Conservation (phyloP, 2,329 filamentous ascomycete genomes). For the Ciborinia camelliae region DNA sequence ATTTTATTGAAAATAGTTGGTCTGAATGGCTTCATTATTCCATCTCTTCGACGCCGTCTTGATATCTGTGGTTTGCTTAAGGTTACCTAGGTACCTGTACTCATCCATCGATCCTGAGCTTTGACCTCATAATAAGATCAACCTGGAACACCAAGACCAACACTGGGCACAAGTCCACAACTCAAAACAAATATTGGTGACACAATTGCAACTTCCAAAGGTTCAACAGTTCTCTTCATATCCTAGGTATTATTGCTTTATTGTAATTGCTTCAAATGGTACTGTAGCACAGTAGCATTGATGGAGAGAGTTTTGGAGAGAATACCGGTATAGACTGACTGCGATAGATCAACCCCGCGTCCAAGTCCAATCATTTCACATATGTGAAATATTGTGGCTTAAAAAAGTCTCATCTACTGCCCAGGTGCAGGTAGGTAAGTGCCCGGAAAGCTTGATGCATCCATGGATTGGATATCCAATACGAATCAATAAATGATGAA, state of each 20-base stretch:
- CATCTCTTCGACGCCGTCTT: neutral
- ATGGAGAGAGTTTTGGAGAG: neutral
- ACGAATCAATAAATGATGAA: neutral
- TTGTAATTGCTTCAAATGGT: no score
- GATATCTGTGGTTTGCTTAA: neutral
- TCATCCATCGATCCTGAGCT: neutral
- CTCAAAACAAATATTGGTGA: neutral
- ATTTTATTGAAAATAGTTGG: neutral
- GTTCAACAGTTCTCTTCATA: no score
- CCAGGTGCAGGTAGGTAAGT: no score
- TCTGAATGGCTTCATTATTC: constrained; percentile 5
- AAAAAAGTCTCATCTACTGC: neutral
- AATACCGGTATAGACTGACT: neutral
- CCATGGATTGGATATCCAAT: no score
- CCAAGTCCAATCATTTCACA: constrained; percentile 6
- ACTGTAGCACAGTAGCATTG: no score
- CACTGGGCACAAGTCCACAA: no score
- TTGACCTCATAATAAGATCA: neutral
- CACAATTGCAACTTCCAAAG: no score
- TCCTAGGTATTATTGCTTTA: no score
- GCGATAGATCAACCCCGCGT: neutral
- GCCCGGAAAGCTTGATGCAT: neutral
- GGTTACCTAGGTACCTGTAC: neutral
- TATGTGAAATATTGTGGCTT: neutral
- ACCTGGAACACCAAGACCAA: no score